These are phyloP conservation scores for Clarireedia monteithiana DNA, from an alignment of 2,329 filamentous ascomycete genomes.

Conservation along the genomic window DNA sequence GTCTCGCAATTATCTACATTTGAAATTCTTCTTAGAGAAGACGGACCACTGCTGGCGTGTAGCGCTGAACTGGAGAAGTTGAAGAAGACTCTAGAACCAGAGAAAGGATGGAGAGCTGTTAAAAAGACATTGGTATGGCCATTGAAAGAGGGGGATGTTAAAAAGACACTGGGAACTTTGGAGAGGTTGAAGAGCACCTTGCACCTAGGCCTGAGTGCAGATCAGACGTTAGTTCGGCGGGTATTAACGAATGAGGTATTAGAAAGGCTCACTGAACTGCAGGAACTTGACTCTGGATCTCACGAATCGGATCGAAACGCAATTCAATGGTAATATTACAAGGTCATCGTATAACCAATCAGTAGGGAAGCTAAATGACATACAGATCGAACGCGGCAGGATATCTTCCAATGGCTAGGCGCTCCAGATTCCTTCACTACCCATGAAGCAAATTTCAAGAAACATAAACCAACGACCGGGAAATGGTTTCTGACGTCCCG, in stretches of 20 bases:
- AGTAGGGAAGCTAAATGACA: neutral
- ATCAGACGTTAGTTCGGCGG: slow-evolving; percentile 14
- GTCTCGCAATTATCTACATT: slow-evolving; percentile 10
- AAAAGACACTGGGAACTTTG: slow-evolving; percentile 11
- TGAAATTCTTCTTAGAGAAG: slow-evolving; percentile 11
- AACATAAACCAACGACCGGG: slow-evolving; percentile 21
- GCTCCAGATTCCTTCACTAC: slow-evolving; percentile 20
- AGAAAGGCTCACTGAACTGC: neutral
- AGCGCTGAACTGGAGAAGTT: slow-evolving; percentile 12
- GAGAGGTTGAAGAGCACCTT: slow-evolving; percentile 18
- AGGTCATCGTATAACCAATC: neutral
- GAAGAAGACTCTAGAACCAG: slow-evolving; percentile 13
- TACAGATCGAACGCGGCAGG: slow-evolving; percentile 10
- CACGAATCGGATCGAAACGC: slow-evolving; percentile 11
- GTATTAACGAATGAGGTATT: too few relatives aligned
- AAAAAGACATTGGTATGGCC: slow-evolving; percentile 16
- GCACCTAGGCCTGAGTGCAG: slow-evolving; percentile 15
- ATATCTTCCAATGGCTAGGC: slow-evolving; percentile 19
- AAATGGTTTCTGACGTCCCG: slow-evolving; percentile 17
- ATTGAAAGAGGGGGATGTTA: slow-evolving; percentile 14
- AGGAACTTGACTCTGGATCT: slow-evolving; percentile 12
- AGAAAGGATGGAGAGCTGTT: slow-evolving; percentile 13
- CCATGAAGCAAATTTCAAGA: slow-evolving; percentile 17
- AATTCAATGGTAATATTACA: slow-evolving; percentile 12
- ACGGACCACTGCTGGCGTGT: slow-evolving; percentile 14